These are phyloP conservation scores for Elsinoe necatrix DNA, from an alignment of 2,329 filamentous ascomycete species.

Conservation along the genomic window DNA sequence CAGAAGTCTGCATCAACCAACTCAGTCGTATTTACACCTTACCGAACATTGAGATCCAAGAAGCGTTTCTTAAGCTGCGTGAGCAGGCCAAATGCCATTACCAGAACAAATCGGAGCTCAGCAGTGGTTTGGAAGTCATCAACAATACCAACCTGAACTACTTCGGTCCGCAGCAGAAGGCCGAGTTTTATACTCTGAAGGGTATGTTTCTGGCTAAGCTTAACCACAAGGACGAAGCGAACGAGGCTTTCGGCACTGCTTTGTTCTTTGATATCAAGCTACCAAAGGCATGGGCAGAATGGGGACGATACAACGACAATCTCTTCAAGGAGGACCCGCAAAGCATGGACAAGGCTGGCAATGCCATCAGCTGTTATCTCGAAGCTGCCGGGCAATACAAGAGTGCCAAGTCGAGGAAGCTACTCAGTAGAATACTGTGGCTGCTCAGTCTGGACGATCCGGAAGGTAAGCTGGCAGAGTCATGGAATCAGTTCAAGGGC, in stretches of 20 bases:
- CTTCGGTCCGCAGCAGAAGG: conserved; percentile 91
- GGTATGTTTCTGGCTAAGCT: conserved; percentile 98
- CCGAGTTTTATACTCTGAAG: conserved; percentile 98
- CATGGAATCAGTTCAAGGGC: conserved; percentile 94
- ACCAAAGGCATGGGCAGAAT: conserved; percentile 97
- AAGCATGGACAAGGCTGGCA: conserved; percentile 75
- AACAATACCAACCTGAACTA: conserved; percentile 99
- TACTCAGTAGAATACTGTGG: conserved; percentile 91
- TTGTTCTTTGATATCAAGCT: conserved; percentile 92
- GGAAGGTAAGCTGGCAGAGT: conserved; percentile 70
- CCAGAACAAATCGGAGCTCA: conserved; percentile 86
- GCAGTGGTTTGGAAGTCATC: conserved; percentile 90
- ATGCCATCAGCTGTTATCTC: conserved; percentile 90
- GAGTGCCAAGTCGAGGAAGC: conserved; percentile 88
- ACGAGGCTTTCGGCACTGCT: conserved; percentile 88
- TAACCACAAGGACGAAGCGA: conserved; percentile 80
- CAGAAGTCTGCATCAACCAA: conserved; percentile 95
- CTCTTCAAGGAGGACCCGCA: conserved; percentile 86
- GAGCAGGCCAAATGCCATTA: conserved; percentile 99
- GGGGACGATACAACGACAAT: conserved; percentile 96
- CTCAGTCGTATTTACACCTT: conserved; percentile 96
- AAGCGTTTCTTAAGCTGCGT: conserved; percentile 95
- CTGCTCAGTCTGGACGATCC: conserved; percentile 86
- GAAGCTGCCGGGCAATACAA: conserved; percentile 96
- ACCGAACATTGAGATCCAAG: conserved; percentile 98